Base-by-base conservation (phyloP, 2,329 filamentous ascomycete species). In the Fusarium longipes region DNA sequence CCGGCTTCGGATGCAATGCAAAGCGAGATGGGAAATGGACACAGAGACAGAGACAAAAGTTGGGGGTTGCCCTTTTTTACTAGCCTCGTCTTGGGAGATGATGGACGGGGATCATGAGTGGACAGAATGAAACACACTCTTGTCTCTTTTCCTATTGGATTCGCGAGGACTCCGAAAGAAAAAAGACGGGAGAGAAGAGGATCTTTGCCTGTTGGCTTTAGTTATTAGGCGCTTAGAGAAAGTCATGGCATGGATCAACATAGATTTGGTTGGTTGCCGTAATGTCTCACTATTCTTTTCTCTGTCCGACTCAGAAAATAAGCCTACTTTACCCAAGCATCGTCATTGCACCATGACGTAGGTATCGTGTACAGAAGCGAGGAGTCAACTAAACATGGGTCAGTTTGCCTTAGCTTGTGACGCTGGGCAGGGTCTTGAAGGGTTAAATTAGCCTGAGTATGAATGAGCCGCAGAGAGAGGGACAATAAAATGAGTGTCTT, bases 281-380 rank as follows among this genome's bases (percentile, higher is more conserved):
- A 12, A 42, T 66, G 57, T 68, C 61, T 68, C 45, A 42, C 30
- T 45, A 7, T 36, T 43, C 30, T 43, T 35, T 49, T 60, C 29
- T 40, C 27, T 29, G 12, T 27, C 51, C 45, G 54, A 6, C 27
- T 27, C 8, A 9, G 8, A 27, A 27, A 27, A 27, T 27, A 27
- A 27, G 27, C 27, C 27, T 27, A 9, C 8, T 27, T 8, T 9
- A 8, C 11, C 27, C 11, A 27, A 8, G 3, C 53, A 49, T 64
- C 54, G 54, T 65, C 64, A 65, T 51, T 50, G 42, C 55, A 57
- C 65, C 20, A 68, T 67, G 65, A 67, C 65, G 65, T 66, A 39
- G 36, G 36, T 43, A 62, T 36, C 25, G 18, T 38, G 30, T 32
- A 22, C 32, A n/a, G 20, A 44, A 58, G 35, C 35, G 30, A 40